Evolutionary conservation across 164 flowering plant genomes (phyloP), one percentile per base, ranked within the genome.

Genomic region (Pachysandra terminalis): DNA sequence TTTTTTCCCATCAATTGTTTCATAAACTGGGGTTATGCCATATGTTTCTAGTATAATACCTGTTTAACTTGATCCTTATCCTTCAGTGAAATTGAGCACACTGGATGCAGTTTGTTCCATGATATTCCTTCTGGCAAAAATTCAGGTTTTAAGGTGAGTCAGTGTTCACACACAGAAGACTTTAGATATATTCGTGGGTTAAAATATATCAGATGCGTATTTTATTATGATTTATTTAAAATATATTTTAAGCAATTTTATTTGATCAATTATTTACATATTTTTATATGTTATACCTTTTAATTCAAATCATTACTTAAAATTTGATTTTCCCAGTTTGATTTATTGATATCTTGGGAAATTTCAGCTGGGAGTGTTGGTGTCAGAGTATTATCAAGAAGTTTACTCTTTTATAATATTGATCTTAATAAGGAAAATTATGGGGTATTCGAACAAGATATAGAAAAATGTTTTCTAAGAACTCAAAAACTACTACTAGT

Each of bases 121-220:
- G 85, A 71, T 37, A 89, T 92, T 48, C 99, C 99, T 55, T 96
- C 98, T 59, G 99, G 97, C 37, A 76, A 64, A 65, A 82, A 88
- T 55, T 96, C 99, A n/a, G 97, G 93, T 21, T 93, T 93, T 74
- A 90, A 96, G 91, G 99, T 90, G 41, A 78, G 83, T 76, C 41
- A 56, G 57, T 48, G 53, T 22, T 56, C 56, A 3, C 58, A 51
- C 63, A 28, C 12, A 13, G 40, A 22, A 48, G 15, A 28, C 5
- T 19, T 23, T 52, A 9, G 22, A 28, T 45, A 3, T 45, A 45
- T 1, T 45, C 15, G 17, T 12, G 10, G 51, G 17, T 45, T 45
- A 3, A 3, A 45, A 45, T 10, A 15, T 12, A 45, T 45, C 51
- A 45, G 17, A 45, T 45, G 51, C 1, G 10, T 45, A 45, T 45